Base-by-base conservation (phyloP, 441 rosid species). In the Erodium trifolium region DNA sequence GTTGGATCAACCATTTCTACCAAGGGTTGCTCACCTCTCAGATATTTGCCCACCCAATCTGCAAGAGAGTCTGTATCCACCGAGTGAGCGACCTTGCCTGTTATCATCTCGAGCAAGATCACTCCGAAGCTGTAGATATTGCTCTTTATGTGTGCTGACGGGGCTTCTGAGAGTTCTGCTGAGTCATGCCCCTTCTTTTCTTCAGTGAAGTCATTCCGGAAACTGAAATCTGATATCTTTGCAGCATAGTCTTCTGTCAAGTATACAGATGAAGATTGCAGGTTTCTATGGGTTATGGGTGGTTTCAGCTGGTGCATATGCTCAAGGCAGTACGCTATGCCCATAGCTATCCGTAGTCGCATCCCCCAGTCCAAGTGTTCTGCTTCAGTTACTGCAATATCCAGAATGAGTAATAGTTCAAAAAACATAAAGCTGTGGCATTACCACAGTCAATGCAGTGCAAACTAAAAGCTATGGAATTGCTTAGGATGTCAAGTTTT, bases 351-450 rank as follows among this genome's bases (percentile, higher is more conserved):
- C 75, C 99, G 82, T 53, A 90, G 72, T 78, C 98, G 76, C 80
- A 85, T 83, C 67, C 78, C 84, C 99, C 98, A 94, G 83, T 90
- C 84, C 80, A 94, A 81, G 76, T 88, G 98, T 79, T 94, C 98
- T 1, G 87, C 73, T 76, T 86, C 96, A 80, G 83, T 84, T 72
- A 87, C 99, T 94, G 87, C 78, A 81, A 69, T 67, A 66, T 23
- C 55, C 68, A 69, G 23, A 64, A 19, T 51, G 68, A 57, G 35
- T 31, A 12, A 41, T 69, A 51, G 68, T 59, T 63, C 14, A 68
- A 64, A 70, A 51, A 53, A 4, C 3, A 2, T 14, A 23, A 23
- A 23, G 27, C 27, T 23, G 27, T 23, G 27, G 27, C 27, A 23
- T 23, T 23, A 23, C 27, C 27, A 23, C 27, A 23, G 27, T 23